phyloP scores from a whole-genome alignment of 805 yeast genomes.

The Cyberlindnera euphorbiiphila region DNA sequence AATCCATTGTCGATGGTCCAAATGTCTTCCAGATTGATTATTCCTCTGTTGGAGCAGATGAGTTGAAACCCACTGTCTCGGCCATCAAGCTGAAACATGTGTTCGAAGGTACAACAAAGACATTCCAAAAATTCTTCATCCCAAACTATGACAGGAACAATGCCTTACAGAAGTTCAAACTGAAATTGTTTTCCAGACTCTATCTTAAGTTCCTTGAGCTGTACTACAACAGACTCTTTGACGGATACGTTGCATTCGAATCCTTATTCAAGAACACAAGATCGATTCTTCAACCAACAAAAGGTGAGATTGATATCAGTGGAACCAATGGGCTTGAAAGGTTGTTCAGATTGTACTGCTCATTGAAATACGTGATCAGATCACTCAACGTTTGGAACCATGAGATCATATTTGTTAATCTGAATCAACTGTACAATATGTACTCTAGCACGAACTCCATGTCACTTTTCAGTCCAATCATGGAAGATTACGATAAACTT shows the following conservation, averaged over 20 bases:
- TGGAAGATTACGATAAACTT: conserved; percentile 27
- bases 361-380: conserved; percentile 21
- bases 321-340: conserved; percentile 28
- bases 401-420: conserved; percentile 26
- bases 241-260: conserved; percentile 29
- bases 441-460: conserved; percentile 17
- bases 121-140: conserved; percentile 29
- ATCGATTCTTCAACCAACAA: conserved; percentile 10
- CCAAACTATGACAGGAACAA: conserved; percentile 31
- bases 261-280: conserved; percentile 20
- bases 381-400: conserved; percentile 25
- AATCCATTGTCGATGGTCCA: conserved; percentile 36
- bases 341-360: conserved; percentile 26
- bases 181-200: conserved; percentile 42
- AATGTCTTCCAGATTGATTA: conserved; percentile 45
- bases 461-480: conserved; percentile 30
- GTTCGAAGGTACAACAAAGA: conserved; percentile 42
- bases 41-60: conserved; percentile 32
- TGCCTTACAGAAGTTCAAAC: conserved; percentile 41
- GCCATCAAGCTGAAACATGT: conserved; percentile 40
- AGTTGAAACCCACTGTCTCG: conserved; percentile 39
- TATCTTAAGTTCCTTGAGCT: conserved; percentile 39
- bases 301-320: conserved; percentile 21
- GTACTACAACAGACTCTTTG: conserved; percentile 32
- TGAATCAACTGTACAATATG: conserved; percentile 23